Percentiles rank a stretch among this genome's conserved stretches.
Conservation (phyloP, 805 yeast species). For the Nakazawaea ishiwadae region DNA sequence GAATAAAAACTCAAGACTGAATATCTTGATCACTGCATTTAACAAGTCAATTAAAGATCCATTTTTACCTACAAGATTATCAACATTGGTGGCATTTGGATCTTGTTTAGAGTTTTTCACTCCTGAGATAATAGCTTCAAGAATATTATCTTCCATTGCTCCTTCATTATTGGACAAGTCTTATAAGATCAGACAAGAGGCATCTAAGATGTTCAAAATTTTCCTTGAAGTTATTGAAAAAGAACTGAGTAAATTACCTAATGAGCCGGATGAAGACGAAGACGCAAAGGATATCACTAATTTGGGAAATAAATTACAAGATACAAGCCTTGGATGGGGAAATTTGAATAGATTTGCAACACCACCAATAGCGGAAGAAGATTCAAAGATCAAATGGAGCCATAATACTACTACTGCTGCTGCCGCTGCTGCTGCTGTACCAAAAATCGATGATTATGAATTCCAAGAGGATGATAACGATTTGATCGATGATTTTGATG, state of each 20-base stretch:
- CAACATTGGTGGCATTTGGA: constrained; percentile 72
- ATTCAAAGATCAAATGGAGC: constrained; percentile 8
- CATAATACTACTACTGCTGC: constrained; percentile 1
- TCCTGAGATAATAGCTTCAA: constrained; percentile 72
- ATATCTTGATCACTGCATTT: constrained; percentile 83
- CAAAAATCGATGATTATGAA: constrained; percentile 1
- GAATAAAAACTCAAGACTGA: constrained; percentile 51
- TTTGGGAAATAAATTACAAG: constrained; percentile 15
- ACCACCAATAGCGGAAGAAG: constrained; percentile 19
- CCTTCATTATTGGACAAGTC: constrained; percentile 78
- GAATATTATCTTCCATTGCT: constrained; percentile 79
- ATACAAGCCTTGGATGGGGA: constrained; percentile 20
- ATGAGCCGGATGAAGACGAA: constrained; percentile 17
- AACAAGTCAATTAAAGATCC: constrained; percentile 80
- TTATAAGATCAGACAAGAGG: constrained; percentile 63
- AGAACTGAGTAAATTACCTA: constrained; percentile 35
- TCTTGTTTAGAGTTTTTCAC: constrained; percentile 60
- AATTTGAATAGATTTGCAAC: constrained; percentile 12
- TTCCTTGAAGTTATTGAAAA: constrained; percentile 51
- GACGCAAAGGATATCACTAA: constrained; percentile 6
- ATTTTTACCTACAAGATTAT: constrained; percentile 66
- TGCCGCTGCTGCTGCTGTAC: background rate
- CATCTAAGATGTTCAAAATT: constrained; percentile 59
- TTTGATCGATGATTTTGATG: constrained; percentile 7
- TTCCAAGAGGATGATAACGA: constrained; percentile 8